phyloP scores from a whole-genome alignment of 148 eudicot species.

The Vaccinium darrowii region DNA sequence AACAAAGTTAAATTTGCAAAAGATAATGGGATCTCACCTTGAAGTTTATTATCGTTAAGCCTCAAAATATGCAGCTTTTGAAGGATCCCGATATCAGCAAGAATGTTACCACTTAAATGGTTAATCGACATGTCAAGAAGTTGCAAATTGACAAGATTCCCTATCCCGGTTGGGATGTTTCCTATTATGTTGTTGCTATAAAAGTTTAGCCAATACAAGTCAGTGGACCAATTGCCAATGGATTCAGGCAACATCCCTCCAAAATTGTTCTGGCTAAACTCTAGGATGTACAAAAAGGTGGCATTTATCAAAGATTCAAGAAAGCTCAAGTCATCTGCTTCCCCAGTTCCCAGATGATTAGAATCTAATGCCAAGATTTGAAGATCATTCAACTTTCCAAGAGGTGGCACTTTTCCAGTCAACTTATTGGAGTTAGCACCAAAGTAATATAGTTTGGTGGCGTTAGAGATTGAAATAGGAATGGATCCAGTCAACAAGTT shows the following conservation, averaged over 20 bases:
- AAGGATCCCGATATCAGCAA: background rate
- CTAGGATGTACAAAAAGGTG: rapidly evolving
- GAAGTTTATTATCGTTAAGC: background rate
- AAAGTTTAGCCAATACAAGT: rapidly evolving
- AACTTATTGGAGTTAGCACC: rapidly evolving
- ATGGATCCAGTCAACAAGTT: background rate
- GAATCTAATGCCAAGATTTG: rapidly evolving
- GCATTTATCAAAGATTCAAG: background rate
- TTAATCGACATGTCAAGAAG: rapidly evolving
- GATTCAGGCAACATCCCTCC: background rate
- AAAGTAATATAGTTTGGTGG: background rate
- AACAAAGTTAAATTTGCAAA: background rate
- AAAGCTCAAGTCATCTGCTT: background rate
- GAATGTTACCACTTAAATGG: background rate
- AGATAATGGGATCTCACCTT: conserved; percentile 8
- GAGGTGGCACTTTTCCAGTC: background rate
- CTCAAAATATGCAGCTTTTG: rapidly evolving
- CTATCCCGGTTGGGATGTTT: background rate
- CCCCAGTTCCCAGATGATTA: background rate
- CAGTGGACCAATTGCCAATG: background rate
- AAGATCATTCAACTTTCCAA: background rate
- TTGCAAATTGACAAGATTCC: background rate
- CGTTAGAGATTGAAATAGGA: background rate
- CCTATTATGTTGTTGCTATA: rapidly evolving
- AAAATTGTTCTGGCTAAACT: rapidly evolving